These are phyloP conservation scores for Aegilops longissima DNA, from an alignment of 176 grass and related monocot species.

Conservation along the genomic window DNA sequence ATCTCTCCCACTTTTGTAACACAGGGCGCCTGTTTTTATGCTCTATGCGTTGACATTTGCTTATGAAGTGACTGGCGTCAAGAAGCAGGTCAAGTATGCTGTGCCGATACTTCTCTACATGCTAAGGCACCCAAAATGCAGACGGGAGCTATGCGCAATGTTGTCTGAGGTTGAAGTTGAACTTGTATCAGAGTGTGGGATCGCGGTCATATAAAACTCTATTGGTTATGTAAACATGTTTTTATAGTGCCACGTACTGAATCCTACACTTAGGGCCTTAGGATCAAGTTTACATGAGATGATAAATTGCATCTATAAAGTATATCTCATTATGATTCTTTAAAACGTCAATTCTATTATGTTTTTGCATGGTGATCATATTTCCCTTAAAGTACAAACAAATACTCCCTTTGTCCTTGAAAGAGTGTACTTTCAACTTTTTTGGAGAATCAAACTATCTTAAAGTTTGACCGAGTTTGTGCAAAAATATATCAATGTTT, in stretches of 20 bases:
- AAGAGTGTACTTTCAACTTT: too few relatives aligned
- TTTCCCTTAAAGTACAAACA: too few relatives aligned
- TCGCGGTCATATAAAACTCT: background rate
- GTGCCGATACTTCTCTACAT: background rate
- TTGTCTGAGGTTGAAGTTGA: background rate
- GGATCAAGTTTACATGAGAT: too few relatives aligned
- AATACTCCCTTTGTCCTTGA: too few relatives aligned
- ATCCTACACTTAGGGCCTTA: background rate
- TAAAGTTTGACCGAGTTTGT: too few relatives aligned
- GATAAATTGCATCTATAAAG: too few relatives aligned
- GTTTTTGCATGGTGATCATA: too few relatives aligned
- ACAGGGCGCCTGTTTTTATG: background rate
- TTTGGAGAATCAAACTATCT: too few relatives aligned
- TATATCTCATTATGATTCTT: too few relatives aligned
- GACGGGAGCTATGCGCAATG: background rate
- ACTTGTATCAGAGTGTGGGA: background rate
- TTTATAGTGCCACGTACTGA: background rate
- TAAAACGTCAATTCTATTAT: too few relatives aligned
- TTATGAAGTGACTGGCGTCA: background rate
- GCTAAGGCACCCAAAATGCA: background rate
- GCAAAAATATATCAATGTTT: too few relatives aligned
- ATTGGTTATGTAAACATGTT: background rate
- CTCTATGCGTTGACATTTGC: background rate
- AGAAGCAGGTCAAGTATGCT: background rate
- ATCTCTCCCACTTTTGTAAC: background rate